Base-by-base conservation (phyloP, 2,329 filamentous ascomycete species). In the Waltergamsia citrina region DNA sequence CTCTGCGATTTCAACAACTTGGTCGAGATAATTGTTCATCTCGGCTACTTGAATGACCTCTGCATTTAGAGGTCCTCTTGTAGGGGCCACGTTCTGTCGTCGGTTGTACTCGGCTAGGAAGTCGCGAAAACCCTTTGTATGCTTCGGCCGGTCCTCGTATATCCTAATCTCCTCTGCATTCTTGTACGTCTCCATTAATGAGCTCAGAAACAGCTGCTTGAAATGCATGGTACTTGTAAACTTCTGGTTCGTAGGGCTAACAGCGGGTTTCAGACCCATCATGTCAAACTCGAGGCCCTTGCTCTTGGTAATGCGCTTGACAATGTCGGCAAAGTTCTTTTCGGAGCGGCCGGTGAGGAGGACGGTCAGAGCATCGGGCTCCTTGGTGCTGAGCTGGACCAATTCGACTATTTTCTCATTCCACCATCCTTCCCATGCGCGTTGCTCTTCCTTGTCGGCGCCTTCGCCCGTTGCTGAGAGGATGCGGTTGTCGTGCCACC, bases 401-500 rank as follows among this genome's bases (percentile, higher is more conserved):
- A 96, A 72, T 47, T 87, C 74, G 35, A 77, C 79, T 38, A 98
- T 80, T 47, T 82, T 78, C 52, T 96, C 90, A 51, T 96, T 96
- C 92, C 92, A 98, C 83, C 85, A 95, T 23, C 87, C 87, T 37
- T 83, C 66, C 90, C 90, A 98, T 8, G 74, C 88, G 17, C 78
- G 77, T 27, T 72, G 65, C 55, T 96, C 88, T 59, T 96, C 92
- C 37, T 74, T 74, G 33, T 85, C 85, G 6, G 81, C 54, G 12
- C 92, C 92, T 37, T 86, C 73, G 34, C 92, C 92, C 1, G 87
- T 94, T 3, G 88, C 80, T 9, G 81, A 77, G 17, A 98, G 76
- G 41, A 98, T 88, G 42, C 76, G 77, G 28, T 77, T 74, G 51
- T 96, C 88, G 58, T 98, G 92, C 92, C 92, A 98, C 92, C 92